Evolutionary conservation across 352 stramenopile species (phyloP).

Genomic region (Phytophthora sp.): DNA sequence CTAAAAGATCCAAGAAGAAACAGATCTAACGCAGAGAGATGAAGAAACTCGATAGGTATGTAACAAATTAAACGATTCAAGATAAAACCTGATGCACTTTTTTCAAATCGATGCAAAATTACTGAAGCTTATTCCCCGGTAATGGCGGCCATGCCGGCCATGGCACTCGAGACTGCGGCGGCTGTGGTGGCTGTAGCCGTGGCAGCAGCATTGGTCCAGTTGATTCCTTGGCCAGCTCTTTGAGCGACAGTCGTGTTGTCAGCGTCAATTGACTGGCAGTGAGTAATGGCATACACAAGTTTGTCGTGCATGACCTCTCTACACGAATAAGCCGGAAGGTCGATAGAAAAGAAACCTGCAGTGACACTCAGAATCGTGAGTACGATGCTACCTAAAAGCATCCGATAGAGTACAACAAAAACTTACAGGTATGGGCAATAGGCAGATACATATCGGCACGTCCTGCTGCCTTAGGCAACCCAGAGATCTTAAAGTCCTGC

Average conservation of each 20-base stretch:
- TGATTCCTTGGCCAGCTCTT: constrained; percentile 84
- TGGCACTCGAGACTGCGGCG: constrained; percentile 68
- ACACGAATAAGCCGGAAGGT: constrained; percentile 78
- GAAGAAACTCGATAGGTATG: background rate
- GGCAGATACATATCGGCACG: constrained; percentile 85
- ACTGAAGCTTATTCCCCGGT: constrained; percentile 24
- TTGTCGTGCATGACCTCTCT: constrained; percentile 85
- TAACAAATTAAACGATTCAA: constrained; percentile 12
- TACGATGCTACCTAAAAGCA: background rate
- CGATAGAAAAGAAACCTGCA: constrained; percentile 89
- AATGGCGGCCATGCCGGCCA: constrained; percentile 51
- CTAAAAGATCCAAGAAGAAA: constrained; percentile 23
- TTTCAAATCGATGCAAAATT: constrained; percentile 12
- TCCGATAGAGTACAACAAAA: background rate
- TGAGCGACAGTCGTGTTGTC: constrained; percentile 91
- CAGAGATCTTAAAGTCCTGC: constrained; percentile 91
- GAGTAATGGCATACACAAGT: constrained; percentile 88
- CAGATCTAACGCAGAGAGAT: background rate
- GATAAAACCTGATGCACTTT: constrained; percentile 23
- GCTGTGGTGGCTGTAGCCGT: constrained; percentile 49
- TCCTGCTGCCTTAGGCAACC: constrained; percentile 74
- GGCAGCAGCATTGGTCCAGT: constrained; percentile 68
- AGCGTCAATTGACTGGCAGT: constrained; percentile 88
- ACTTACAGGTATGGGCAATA: constrained; percentile 86
- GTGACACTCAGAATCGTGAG: constrained; percentile 14